phyloP scores from a whole-genome alignment of 495 filamentous ascomycete species.

The Hypoxylon crocopeplum region DNA sequence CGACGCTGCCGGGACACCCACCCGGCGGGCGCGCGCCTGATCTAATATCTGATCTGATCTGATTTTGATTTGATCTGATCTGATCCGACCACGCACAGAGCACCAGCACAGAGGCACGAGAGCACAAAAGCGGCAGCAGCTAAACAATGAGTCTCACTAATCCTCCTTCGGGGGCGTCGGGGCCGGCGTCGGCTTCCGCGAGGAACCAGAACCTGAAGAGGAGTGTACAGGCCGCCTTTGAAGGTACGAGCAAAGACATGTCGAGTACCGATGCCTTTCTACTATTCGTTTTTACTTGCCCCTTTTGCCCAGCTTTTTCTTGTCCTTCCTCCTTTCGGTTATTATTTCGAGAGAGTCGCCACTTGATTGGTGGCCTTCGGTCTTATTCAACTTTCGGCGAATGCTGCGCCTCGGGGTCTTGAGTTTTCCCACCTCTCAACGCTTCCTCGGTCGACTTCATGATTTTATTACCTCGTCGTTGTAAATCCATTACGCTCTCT shows the following conservation, averaged over 20 bases:
- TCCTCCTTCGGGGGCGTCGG: conserved; percentile 52
- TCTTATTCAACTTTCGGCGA: conserved; percentile 27
- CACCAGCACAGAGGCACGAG: conserved; percentile 14
- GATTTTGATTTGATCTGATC: conserved; percentile 6
- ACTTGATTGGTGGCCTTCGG: conserved; percentile 36
- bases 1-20: conserved; percentile 22
- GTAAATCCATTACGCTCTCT: background rate
- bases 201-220: conserved; percentile 68
- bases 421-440: conserved; percentile 11
- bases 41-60: conserved; percentile 13
- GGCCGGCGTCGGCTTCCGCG: conserved; percentile 49
- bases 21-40: conserved; percentile 20
- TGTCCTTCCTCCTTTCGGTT: conserved; percentile 19
- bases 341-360: conserved; percentile 4
- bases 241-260: conserved; percentile 63
- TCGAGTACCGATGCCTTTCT: too few relatives aligned
- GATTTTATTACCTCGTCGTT: background rate
- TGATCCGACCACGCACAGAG: conserved; percentile 8
- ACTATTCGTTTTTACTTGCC: conserved; percentile 25
- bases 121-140: background rate
- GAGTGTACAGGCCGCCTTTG: conserved; percentile 77
- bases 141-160: conserved; percentile 54
- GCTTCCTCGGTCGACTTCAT: background rate
- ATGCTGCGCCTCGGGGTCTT: conserved; percentile 20
- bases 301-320: background rate